Conservation (phyloP, 2,329 filamentous ascomycete species). For the Pseudocercospora vitis region DNA sequence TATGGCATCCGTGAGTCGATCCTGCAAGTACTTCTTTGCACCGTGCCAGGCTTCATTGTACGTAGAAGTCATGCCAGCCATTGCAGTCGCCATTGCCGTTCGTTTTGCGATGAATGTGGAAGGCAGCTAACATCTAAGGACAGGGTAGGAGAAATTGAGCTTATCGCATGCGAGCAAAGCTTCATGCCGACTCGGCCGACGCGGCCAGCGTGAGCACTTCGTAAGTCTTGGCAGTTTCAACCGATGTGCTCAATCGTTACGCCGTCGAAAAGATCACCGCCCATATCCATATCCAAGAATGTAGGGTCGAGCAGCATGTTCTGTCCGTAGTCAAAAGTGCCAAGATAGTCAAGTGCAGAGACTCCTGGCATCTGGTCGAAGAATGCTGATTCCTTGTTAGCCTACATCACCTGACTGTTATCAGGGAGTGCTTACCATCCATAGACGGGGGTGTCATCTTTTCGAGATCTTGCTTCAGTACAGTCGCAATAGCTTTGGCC, state of each 20-base stretch:
- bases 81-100: background rate
- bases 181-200: background rate
- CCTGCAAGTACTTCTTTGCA: constrained; percentile 4
- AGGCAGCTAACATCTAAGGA: too few relatives aligned
- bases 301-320: constrained; percentile 1
- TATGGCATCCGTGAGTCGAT: background rate
- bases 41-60: constrained; percentile 9
- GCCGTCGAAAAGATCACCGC: background rate
- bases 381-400: background rate
- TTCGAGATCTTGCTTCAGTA: background rate
- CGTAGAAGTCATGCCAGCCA: background rate
- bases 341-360: background rate
- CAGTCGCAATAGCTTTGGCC: background rate
- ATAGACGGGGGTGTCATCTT: constrained; percentile 2
- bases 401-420: too few relatives aligned
- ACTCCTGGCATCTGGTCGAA: constrained; percentile 3
- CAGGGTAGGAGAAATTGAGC: too few relatives aligned
- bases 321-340: constrained; percentile 1
- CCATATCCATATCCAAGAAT: background rate
- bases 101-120: too few relatives aligned
- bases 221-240: too few relatives aligned
- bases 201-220: background rate
- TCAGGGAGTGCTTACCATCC: background rate
- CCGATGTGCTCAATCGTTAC: background rate
- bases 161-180: too few relatives aligned